phyloP scores from a whole-genome alignment of 495 filamentous ascomycete genomes.

The Parathielavia hyrcaniae region DNA sequence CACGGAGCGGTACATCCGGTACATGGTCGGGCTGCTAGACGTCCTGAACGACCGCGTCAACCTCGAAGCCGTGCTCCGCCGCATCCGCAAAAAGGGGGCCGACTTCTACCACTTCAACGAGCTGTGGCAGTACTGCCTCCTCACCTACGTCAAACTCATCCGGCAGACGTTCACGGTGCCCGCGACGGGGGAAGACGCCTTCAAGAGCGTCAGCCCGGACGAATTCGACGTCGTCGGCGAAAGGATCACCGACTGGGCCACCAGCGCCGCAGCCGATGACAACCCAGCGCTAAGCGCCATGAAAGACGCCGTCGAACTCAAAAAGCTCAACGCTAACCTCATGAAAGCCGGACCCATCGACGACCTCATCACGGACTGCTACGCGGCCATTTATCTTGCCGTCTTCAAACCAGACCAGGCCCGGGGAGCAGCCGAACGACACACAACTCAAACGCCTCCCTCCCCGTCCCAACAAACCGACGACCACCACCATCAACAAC shows the following conservation, averaged over 20 bases:
- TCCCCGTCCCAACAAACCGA: not conserved
- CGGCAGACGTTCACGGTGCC: slow-evolving; percentile 60
- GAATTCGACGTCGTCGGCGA: slow-evolving; percentile 62
- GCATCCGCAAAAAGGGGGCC: slow-evolving; percentile 71
- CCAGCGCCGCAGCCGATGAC: slow-evolving; percentile 30
- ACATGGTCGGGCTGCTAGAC: slow-evolving; percentile 67
- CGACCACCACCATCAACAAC: not conserved
- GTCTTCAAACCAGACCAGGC: slow-evolving; percentile 37
- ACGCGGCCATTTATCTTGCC: slow-evolving; percentile 66
- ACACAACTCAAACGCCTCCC: slow-evolving; percentile 1
- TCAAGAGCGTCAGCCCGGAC: slow-evolving; percentile 71
- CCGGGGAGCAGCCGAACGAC: slow-evolving; percentile 6
- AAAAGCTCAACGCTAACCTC: slow-evolving; percentile 75
- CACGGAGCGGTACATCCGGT: slow-evolving; percentile 79
- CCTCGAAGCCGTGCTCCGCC: slow-evolving; percentile 72
- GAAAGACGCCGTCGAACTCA: slow-evolving; percentile 81
- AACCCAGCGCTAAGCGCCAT: slow-evolving; percentile 61
- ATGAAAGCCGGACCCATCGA: slow-evolving; percentile 83
- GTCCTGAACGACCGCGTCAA: slow-evolving; percentile 69
- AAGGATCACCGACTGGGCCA: slow-evolving; percentile 47
- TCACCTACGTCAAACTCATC: slow-evolving; percentile 67
- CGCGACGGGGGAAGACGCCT: slow-evolving; percentile 66
- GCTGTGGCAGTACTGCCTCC: slow-evolving; percentile 77
- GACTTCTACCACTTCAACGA: slow-evolving; percentile 81
- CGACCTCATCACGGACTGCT: slow-evolving; percentile 83